Evolutionary conservation across 495 filamentous ascomycete genomes (phyloP).

Genomic region (Xylaria flabelliformis): DNA sequence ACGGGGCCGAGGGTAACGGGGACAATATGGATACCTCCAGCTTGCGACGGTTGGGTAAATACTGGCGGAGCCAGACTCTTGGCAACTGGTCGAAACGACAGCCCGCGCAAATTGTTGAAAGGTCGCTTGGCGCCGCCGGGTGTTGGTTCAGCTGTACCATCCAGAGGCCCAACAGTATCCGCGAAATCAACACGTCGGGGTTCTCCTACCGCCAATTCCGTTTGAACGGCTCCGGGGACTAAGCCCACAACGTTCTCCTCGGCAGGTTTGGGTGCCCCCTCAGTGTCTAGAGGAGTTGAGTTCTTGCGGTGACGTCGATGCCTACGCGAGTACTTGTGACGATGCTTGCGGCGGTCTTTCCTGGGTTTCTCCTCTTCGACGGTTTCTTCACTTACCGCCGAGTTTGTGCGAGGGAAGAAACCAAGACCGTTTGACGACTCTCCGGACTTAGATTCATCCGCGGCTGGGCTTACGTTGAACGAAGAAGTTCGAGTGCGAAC

Average conservation of each 20-base stretch:
- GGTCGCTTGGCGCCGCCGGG: constrained; percentile 37
- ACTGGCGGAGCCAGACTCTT: constrained; percentile 54
- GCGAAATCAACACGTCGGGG: constrained; percentile 55
- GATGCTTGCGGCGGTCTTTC: constrained; percentile 40
- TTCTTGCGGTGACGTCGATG: constrained; percentile 45
- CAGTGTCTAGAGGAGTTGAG: constrained; percentile 29
- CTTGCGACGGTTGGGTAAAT: constrained; percentile 45
- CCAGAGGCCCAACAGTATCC: constrained; percentile 28
- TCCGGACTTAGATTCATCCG: constrained; percentile 42
- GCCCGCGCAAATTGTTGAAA: constrained; percentile 48
- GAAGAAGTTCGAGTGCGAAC: constrained; percentile 45
- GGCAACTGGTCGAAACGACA: constrained; percentile 51
- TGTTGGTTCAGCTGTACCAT: constrained; percentile 43
- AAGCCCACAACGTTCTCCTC: constrained; percentile 43
- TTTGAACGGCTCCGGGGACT: constrained; percentile 32
- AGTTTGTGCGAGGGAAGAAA: constrained; percentile 34
- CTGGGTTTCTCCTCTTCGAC: constrained; percentile 47
- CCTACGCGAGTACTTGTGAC: constrained; percentile 41
- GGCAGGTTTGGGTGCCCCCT: constrained; percentile 26
- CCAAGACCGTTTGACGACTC: constrained; percentile 40
- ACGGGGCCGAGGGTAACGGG: constrained; percentile 49
- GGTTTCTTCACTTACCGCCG: constrained; percentile 44
- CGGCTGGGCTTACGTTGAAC: constrained; percentile 40
- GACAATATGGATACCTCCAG: constrained; percentile 26
- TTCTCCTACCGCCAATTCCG: constrained; percentile 37